These are phyloP conservation scores for Senna tora DNA, from an alignment of 306 rosid genomes.

Conservation along the genomic window DNA sequence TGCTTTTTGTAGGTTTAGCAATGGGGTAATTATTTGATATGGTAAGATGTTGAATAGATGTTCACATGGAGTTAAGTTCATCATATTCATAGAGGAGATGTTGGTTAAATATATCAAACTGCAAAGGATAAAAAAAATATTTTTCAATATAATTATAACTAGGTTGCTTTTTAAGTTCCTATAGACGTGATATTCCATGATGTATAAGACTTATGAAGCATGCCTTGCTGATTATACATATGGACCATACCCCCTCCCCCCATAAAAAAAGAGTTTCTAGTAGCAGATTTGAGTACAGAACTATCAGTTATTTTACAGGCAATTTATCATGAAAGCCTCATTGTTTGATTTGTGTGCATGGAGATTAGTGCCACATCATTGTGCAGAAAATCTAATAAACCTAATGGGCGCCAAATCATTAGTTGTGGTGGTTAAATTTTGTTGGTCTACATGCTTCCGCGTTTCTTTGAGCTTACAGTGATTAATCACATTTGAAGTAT, in stretches of 20 bases:
- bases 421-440: neutral
- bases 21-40: neutral
- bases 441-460: neutral
- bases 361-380: slow-evolving; percentile 17
- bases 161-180: neutral
- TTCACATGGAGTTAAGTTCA: neutral
- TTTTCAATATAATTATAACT: neutral
- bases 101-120: neutral
- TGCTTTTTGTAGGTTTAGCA: neutral
- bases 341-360: slow-evolving; percentile 27
- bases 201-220: neutral
- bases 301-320: slow-evolving; percentile 31
- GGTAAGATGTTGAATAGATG: neutral
- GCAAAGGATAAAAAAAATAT: neutral
- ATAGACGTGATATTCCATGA: neutral
- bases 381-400: slow-evolving; percentile 30
- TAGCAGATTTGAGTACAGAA: neutral
- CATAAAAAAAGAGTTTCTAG: neutral
- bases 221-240: neutral
- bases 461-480: neutral
- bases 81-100: neutral
- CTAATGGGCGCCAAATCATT: slow-evolving; percentile 43
- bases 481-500: neutral
- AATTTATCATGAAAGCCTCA: slow-evolving; percentile 40
- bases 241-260: neutral